Evolutionary conservation across 1,284 basidiomycete species (phyloP), one percentile per base, ranked within the genome.

Genomic region (Rhodotorula sp.): DNA sequence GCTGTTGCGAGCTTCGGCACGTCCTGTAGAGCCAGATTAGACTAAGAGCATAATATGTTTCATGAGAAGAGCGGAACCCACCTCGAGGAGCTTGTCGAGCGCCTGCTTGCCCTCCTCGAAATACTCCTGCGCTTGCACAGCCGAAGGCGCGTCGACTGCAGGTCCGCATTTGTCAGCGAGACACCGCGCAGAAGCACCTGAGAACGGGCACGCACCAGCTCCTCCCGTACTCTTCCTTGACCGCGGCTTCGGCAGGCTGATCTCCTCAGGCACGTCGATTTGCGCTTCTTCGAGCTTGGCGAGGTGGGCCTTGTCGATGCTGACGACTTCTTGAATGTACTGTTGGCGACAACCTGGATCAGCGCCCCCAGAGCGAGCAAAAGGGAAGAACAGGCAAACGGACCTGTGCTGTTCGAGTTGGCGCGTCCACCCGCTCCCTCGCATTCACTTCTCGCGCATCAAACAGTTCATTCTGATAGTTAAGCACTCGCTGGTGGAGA

Each of bases 401-500:
- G 1, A 58, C 67, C 48, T 59, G 39, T 0, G 61, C 67, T 6
- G 54, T 57, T 17, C 57, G 48, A 2, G 60, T 44, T 17, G 71
- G 71, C 29, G 55, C 64, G 4, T 66, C 67, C 10, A 62, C 59
- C 22, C 71, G 60, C 30, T 66, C 59, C 3, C 54, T 30, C 5
- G 64, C 64, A 39, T 72, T 72, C 36, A 61, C 44, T 48, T 69
- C 71, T 4, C 71, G 52, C 2, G 64, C 71, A 20, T 70, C 71
- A 19, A 72, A 72, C 20, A 72, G 58, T 8, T 66, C 61, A 36
- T 72, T 65, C 48, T 72, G 71, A 32, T 72, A 69, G 20, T 53
- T 66, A 5, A 72, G 27, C 30, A 72, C 67, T 2, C 64, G 64
- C 39, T 70, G 55, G 22, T 72, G 71, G 13, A 72, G 64, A 5